Evolutionary conservation across 805 yeast species (phyloP).

Genomic region (Ogataea salicorniae): DNA sequence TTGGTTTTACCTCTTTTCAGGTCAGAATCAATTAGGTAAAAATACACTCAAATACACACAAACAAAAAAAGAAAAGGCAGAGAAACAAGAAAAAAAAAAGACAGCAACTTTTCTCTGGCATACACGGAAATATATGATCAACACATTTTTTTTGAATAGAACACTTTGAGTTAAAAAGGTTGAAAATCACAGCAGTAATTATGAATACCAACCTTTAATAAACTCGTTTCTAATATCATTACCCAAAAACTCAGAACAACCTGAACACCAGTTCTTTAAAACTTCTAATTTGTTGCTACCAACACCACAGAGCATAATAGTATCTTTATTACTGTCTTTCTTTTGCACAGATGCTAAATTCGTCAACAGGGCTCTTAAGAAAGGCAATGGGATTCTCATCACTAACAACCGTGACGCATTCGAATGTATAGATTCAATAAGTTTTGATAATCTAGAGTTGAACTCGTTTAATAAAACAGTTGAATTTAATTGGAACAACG

Average conservation of each 20-base stretch:
- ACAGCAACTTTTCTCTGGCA: no score
- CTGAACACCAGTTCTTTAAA: slow-evolving; percentile 21
- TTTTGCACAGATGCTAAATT: not conserved
- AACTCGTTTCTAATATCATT: slow-evolving; percentile 18
- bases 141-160: no score
- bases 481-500: slow-evolving; percentile 22
- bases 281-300: slow-evolving; percentile 6
- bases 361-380: not conserved
- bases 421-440: slow-evolving; percentile 15
- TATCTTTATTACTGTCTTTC: not conserved
- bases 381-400: slow-evolving; percentile 13
- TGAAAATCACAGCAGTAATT: not conserved
- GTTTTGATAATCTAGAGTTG: slow-evolving; percentile 20
- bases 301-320: not conserved
- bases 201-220: slow-evolving; percentile 25
- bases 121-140: no score
- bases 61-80: no score
- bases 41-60: no score
- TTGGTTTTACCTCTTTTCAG: no score
- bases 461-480: slow-evolving; percentile 15
- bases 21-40: no score
- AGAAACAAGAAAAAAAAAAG: no score
- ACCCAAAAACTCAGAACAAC: slow-evolving; percentile 14
- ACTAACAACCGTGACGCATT: slow-evolving; percentile 15
- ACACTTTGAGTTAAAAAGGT: not conserved